Evolutionary conservation across 2,329 filamentous ascomycete species (phyloP).

Genomic region (Venturia aucupariae): DNA sequence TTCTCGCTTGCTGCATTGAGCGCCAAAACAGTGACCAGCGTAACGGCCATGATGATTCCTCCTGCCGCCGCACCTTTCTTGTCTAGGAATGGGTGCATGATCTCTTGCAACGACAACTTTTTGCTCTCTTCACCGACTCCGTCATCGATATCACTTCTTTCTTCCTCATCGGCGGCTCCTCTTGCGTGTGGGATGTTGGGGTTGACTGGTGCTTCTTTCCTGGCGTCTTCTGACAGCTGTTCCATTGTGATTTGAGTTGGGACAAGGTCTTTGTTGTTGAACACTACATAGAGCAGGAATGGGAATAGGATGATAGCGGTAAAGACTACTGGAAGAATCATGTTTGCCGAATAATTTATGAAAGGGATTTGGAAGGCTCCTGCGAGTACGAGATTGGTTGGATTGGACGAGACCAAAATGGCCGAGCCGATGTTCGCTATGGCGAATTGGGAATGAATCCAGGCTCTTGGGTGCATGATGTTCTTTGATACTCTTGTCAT

Average conservation of each 20-base stretch:
- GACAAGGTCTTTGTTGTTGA: constrained; percentile 54
- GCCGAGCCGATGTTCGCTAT: constrained; percentile 66
- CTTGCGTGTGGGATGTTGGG: constrained; percentile 61
- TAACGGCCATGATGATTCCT: constrained; percentile 55
- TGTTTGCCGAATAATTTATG: constrained; percentile 66
- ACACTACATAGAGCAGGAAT: constrained; percentile 60
- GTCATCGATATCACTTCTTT: constrained; percentile 25
- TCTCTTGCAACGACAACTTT: constrained; percentile 56
- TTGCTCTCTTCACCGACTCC: constrained; percentile 44
- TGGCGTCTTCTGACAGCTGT: constrained; percentile 51
- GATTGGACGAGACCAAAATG: constrained; percentile 68
- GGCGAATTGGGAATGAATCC: constrained; percentile 65
- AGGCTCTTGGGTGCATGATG: constrained; percentile 60
- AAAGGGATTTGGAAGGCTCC: constrained; percentile 65
- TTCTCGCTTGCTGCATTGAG: constrained; percentile 52
- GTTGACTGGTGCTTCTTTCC: constrained; percentile 46
- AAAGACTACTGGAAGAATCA: constrained; percentile 62
- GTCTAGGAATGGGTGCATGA: constrained; percentile 67
- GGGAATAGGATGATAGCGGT: constrained; percentile 61
- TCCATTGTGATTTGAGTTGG: constrained; percentile 60
- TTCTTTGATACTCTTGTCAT: constrained; percentile 69
- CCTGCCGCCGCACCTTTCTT: constrained; percentile 57
- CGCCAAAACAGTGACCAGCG: constrained; percentile 55
- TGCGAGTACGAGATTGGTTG: constrained; percentile 65
- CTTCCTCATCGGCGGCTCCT: constrained; percentile 45